Evolutionary conservation across 257 asterid species (phyloP), one percentile per base, ranked within the genome.

Genomic region (Capsicum pubescens): DNA sequence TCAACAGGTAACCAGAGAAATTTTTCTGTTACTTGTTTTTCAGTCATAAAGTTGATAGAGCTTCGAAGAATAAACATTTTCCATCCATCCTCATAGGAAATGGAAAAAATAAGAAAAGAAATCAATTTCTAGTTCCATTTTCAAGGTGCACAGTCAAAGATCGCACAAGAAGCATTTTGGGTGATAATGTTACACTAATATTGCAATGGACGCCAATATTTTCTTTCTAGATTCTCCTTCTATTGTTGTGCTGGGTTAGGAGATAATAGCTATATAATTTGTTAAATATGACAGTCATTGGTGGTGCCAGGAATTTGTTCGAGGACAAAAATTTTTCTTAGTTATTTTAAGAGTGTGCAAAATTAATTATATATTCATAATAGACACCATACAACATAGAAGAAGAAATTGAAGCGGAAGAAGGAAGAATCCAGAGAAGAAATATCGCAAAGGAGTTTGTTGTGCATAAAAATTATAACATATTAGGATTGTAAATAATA

Each of bases 201-300:
- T 72, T 69, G 77, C 77, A 16, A 39, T 8, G 14, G 54, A 69
- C 13, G 8, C 14, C 77, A 69, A 35, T 15, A 68, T 15, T 39
- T 68, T 16, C 78, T 39, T 66, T 66, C 35, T 32, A 69, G 4
- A 8, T 39, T 69, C 32, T 39, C 55, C 77, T 39, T 42, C 5
- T 15, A 14, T 9, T 69, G n/a, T 16, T 39, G 77, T 39, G 14
- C 32, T 69, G 32, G n/a, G 2, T 3, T 16, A 7, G 78, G 19
- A 69, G 14, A 68, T 42, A 68, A 15, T 69, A 69, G 55, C 55
- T 39, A 69, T 8, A 69, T 69, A 69, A 39, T 39, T 69, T 69
- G 78, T 39, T 39, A 69, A 32, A 0, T 36, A 36, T 68, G 44
- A 39, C 4, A 39, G 44, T 39, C 44, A 39, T 39, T 39, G 5